Conservation (phyloP, 2,329 filamentous ascomycete genomes). For the Colletotrichum australisinense region DNA sequence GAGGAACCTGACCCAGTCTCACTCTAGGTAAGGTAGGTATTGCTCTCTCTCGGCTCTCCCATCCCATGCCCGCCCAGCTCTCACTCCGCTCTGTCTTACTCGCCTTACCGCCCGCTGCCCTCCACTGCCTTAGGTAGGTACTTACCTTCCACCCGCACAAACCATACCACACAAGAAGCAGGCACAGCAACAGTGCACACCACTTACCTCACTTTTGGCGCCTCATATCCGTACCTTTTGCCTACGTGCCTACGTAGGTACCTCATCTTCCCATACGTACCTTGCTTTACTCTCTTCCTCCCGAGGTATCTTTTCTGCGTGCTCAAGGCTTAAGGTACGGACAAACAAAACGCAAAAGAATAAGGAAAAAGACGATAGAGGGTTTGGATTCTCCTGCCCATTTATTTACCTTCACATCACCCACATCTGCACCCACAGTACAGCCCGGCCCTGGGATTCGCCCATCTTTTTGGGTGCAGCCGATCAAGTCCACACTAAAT, state of each 20-base stretch:
- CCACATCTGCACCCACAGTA: slow-evolving; percentile 3
- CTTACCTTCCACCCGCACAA: neutral
- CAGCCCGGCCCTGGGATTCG: slow-evolving; percentile 24
- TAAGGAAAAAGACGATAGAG: neutral
- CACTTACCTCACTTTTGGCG: neutral
- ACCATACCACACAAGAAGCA: neutral
- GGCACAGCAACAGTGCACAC: neutral
- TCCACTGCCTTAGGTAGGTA: slow-evolving; percentile 9
- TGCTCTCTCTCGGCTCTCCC: neutral
- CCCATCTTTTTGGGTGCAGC: slow-evolving; percentile 32
- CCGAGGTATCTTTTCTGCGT: slow-evolving; percentile 6
- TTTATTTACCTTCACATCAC: neutral
- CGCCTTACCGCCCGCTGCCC: slow-evolving; percentile 14
- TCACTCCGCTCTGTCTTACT: slow-evolving; percentile 14
- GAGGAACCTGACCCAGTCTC: neutral
- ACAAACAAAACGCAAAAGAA: neutral
- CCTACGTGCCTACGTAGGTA: no score
- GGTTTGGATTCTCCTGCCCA: neutral
- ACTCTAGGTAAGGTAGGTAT: neutral
- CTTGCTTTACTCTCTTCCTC: neutral
- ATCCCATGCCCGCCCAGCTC: neutral
- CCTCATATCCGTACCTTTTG: neutral
- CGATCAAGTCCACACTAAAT: slow-evolving; percentile 37
- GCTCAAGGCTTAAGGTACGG: neutral
- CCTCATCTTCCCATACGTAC: no score